These are phyloP conservation scores for Phytophthora idaei DNA, from an alignment of 352 stramenopile genomes.

Conservation along the genomic window DNA sequence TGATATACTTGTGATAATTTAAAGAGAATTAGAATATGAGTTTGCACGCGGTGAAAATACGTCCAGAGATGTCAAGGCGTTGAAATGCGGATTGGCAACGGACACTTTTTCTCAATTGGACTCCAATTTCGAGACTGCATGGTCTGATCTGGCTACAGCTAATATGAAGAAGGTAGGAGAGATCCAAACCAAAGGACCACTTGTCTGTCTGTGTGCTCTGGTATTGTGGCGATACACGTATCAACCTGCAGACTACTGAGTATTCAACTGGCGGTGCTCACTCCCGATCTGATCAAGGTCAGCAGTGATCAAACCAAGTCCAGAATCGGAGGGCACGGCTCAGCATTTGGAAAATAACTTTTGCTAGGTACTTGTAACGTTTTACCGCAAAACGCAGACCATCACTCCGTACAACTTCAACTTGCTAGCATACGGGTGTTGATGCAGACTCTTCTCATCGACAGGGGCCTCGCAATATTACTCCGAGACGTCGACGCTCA, in stretches of 20 bases:
- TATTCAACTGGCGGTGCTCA: background rate
- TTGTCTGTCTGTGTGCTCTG: too few relatives aligned
- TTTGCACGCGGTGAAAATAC: background rate
- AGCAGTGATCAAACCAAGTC: background rate
- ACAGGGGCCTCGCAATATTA: background rate
- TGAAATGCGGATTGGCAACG: background rate
- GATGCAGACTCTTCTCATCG: too few relatives aligned
- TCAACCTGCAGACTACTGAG: slow-evolving; percentile 6
- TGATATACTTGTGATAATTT: background rate
- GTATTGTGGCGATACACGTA: too few relatives aligned
- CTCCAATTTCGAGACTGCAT: background rate
- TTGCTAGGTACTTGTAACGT: too few relatives aligned
- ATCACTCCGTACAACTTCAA: slow-evolving; percentile 29
- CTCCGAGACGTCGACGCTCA: background rate
- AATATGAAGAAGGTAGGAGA: too few relatives aligned
- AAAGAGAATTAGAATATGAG: background rate
- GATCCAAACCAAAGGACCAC: too few relatives aligned
- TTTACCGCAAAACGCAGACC: slow-evolving; percentile 5
- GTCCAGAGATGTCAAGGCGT: background rate
- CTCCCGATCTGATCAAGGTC: background rate
- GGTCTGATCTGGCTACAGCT: background rate
- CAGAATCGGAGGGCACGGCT: too few relatives aligned
- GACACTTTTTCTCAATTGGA: background rate
- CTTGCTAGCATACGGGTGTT: background rate
- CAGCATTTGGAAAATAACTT: too few relatives aligned